Evolutionary conservation across 371 early-diverging fungal genomes (phyloP).

Genomic region (Nematocida ironsii): DNA sequence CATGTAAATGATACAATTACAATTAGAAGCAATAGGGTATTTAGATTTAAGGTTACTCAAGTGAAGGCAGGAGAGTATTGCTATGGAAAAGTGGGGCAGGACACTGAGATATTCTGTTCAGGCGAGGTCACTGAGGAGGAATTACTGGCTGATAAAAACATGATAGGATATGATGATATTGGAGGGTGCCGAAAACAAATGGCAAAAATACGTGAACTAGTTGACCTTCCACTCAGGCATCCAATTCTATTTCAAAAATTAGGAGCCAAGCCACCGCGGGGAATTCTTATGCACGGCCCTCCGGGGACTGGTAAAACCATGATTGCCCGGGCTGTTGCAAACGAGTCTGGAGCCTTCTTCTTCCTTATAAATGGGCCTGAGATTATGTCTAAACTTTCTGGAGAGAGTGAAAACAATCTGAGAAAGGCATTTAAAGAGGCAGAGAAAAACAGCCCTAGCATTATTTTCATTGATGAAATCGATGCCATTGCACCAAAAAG

Average conservation of each 20-base stretch:
- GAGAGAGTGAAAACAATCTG: slow-evolving; percentile 93
- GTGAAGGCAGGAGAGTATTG: slow-evolving; percentile 67
- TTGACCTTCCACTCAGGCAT: slow-evolving; percentile 94
- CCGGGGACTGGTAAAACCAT: slow-evolving; percentile 96
- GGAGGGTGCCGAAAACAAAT: slow-evolving; percentile 97
- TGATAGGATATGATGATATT: slow-evolving; percentile 96
- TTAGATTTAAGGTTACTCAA: slow-evolving; percentile 95
- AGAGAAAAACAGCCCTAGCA: slow-evolving; percentile 88
- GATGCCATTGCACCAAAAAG: slow-evolving; percentile 99
- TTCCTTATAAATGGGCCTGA: slow-evolving; percentile 96
- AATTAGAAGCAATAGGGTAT: slow-evolving; percentile 90
- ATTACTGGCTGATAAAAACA: slow-evolving; percentile 87
- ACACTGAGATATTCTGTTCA: slow-evolving; percentile 93
- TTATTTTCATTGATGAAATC: slow-evolving; percentile 98
- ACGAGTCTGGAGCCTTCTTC: slow-evolving; percentile 87
- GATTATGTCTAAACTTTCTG: slow-evolving; percentile 98
- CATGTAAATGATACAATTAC: slow-evolving; percentile 69
- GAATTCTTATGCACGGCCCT: slow-evolving; percentile 90
- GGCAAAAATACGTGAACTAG: slow-evolving; percentile 97
- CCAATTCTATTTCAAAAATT: slow-evolving; percentile 93
- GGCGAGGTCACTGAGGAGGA: slow-evolving; percentile 94
- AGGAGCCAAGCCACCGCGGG: slow-evolving; percentile 96
- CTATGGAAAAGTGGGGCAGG: slow-evolving; percentile 74
- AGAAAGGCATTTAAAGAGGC: slow-evolving; percentile 98
- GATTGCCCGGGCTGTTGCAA: slow-evolving; percentile 88